These are phyloP conservation scores for Rubia occidens DNA, from an alignment of 305 asterid genomes.

Conservation along the genomic window DNA sequence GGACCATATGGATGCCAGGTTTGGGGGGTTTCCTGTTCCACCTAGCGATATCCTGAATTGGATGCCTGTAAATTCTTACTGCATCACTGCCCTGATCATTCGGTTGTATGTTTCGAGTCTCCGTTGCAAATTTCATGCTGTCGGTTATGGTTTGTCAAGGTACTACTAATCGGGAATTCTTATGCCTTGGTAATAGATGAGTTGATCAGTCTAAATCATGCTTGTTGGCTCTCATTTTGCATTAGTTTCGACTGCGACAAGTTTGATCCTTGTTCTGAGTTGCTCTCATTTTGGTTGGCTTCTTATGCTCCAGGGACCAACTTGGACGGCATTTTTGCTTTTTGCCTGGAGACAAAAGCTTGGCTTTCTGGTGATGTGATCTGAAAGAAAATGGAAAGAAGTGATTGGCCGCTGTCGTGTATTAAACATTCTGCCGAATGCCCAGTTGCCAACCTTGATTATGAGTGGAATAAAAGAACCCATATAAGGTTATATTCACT, in stretches of 20 bases:
- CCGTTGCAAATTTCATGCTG: not conserved
- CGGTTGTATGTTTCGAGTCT: not conserved
- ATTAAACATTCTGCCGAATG: not conserved
- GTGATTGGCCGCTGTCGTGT: not conserved
- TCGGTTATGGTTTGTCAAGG: not conserved
- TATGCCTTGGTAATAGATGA: not conserved
- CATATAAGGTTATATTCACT: not conserved
- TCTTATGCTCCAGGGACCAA: not conserved
- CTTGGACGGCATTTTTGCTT: not conserved
- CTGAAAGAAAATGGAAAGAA: not conserved
- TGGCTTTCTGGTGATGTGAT: not conserved
- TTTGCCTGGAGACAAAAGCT: not conserved
- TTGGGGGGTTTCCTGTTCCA: conserved; percentile 1
- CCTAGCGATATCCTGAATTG: not conserved
- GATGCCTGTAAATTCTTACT: not conserved
- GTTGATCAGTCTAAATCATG: not conserved
- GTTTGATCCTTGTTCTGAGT: not conserved
- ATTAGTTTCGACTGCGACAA: not conserved
- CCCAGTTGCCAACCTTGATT: conserved; percentile 11
- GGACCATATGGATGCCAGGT: conserved; percentile 13
- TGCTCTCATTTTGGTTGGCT: not conserved
- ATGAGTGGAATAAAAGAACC: not conserved
- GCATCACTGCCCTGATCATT: not conserved
- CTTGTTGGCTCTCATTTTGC: not conserved
- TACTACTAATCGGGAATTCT: not conserved